A percentile compares a stretch with the other conserved stretches of the same genome.
Conservation (phyloP, 306 rosid genomes). For the Gastrolobium villosum region DNA sequence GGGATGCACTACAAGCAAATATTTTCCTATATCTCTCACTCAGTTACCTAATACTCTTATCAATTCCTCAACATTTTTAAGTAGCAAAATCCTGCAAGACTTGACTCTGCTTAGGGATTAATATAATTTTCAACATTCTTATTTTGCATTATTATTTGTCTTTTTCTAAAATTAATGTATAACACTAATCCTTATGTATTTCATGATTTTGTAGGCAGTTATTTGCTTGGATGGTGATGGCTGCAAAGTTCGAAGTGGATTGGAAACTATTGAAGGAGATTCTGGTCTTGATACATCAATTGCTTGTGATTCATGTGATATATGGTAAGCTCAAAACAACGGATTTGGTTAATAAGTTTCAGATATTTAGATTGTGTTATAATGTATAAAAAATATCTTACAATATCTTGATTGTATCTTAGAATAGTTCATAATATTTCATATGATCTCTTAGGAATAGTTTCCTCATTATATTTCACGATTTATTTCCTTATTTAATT, state of each 20-base stretch:
- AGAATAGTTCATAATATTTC: no score
- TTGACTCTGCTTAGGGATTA: conserved; percentile 23
- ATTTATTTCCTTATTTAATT: no score
- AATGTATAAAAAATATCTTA: no score
- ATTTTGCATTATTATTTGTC: conserved; percentile 23
- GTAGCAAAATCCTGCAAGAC: conserved; percentile 36
- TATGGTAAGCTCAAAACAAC: conserved; percentile 64
- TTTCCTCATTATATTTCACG: no score
- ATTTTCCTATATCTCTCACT: conserved; percentile 9
- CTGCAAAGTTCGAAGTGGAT: conserved; percentile 87
- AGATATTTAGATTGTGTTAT: not conserved
- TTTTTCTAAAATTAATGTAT: conserved; percentile 36
- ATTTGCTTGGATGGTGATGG: conserved; percentile 95
- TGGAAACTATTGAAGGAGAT: conserved; percentile 67
- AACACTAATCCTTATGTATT: conserved; percentile 55
- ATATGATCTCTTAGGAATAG: no score
- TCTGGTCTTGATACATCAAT: conserved; percentile 89
- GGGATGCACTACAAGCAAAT: not conserved
- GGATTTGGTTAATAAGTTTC: conserved; percentile 36
- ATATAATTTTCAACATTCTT: conserved; percentile 9
- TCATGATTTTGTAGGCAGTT: conserved; percentile 84
- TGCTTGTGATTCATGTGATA: conserved; percentile 97
- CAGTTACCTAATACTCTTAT: conserved; percentile 34
- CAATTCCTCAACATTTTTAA: conserved; percentile 29
- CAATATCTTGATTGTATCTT: no score